A percentile compares a stretch with the other conserved stretches of the same genome.
phyloP scores from a whole-genome alignment of 208 protist species.

The Trypanosoma cruzi region DNA sequence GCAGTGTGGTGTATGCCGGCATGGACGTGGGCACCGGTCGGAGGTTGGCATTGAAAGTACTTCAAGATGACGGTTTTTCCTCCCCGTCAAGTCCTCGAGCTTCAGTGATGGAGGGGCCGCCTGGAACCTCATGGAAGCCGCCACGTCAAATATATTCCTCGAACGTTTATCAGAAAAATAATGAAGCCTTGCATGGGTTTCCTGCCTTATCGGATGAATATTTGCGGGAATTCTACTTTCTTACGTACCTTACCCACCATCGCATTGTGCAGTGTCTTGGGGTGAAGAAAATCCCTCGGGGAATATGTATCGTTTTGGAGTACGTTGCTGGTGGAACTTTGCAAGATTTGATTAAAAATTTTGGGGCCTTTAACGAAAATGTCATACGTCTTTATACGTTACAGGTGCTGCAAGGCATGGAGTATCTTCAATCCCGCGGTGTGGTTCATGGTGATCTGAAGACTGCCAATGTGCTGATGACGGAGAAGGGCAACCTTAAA shows the following conservation, averaged over 20 bases:
- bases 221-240: constrained; percentile 75
- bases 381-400: constrained; percentile 82
- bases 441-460: constrained; percentile 91
- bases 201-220: constrained; percentile 26
- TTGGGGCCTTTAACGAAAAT: constrained; percentile 85
- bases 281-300: constrained; percentile 47
- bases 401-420: constrained; percentile 86
- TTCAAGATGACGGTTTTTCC: constrained; percentile 22
- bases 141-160: neutral
- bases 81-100: neutral
- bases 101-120: neutral
- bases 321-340: constrained; percentile 90
- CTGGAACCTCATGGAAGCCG: neutral
- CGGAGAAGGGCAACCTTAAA: constrained; percentile 80
- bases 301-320: constrained; percentile 88
- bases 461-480: constrained; percentile 86
- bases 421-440: constrained; percentile 67
- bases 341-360: constrained; percentile 80
- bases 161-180: too few relatives aligned
- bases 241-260: constrained; percentile 72
- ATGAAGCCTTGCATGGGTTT: neutral
- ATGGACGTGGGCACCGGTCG: constrained; percentile 63
- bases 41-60: constrained; percentile 75
- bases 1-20: constrained; percentile 65
- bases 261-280: constrained; percentile 88